A percentile compares a stretch with the other conserved stretches of the same genome.
Evolutionary conservation across 176 grass and related monocot species (phyloP).

Genomic region (Canna indica): DNA sequence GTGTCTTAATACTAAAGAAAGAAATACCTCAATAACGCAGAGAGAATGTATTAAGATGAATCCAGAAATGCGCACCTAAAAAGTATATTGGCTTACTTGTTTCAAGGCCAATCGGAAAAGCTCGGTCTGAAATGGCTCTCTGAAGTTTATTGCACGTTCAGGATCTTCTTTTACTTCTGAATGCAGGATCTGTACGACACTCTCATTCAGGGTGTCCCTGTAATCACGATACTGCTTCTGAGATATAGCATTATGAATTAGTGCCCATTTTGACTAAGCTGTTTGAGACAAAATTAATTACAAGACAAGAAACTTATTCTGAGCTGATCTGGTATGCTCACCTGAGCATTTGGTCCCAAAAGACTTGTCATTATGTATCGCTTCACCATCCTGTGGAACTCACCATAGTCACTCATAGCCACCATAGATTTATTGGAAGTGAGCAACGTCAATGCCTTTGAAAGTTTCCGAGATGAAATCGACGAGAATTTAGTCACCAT

Average conservation of each 20-base stretch:
- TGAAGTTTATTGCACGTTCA: slow-evolving; percentile 43
- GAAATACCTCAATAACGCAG: neutral
- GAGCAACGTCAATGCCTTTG: slow-evolving; percentile 56
- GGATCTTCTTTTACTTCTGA: slow-evolving; percentile 30
- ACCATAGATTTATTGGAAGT: slow-evolving; percentile 66
- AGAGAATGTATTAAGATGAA: neutral
- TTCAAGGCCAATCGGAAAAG: slow-evolving; percentile 56
- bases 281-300: too few relatives aligned
- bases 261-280: neutral
- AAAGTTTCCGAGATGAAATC: slow-evolving; percentile 67
- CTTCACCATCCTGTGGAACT: slow-evolving; percentile 84
- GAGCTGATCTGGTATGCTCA: slow-evolving; percentile 12
- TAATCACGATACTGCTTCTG: slow-evolving; percentile 51
- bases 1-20: neutral
- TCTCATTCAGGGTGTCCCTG: slow-evolving; percentile 53
- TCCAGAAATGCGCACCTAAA: neutral
- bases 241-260: slow-evolving; percentile 10
- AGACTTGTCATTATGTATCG: slow-evolving; percentile 55
- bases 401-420: slow-evolving; percentile 66
- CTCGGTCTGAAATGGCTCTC: slow-evolving; percentile 55
- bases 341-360: slow-evolving; percentile 65
- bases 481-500: slow-evolving; percentile 76
- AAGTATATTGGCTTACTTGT: too few relatives aligned
- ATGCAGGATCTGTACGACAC: slow-evolving; percentile 36
- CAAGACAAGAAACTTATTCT: neutral